Conservation (phyloP, 768 basidiomycete species). For the Lactarius hengduanensis region DNA sequence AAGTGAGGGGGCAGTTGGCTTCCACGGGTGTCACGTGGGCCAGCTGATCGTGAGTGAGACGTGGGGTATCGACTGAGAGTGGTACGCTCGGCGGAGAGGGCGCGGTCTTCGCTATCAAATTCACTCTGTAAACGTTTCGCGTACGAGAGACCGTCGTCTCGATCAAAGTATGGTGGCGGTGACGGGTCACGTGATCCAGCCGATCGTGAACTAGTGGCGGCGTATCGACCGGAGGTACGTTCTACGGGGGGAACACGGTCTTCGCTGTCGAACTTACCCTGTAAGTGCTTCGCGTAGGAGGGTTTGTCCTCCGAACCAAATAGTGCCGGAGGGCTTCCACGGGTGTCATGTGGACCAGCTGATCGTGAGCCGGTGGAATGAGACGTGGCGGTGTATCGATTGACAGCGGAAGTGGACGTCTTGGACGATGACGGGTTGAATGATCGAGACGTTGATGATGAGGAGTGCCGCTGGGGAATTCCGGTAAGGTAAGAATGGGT, state of each 20-base stretch:
- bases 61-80: background rate
- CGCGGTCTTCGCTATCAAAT: slow-evolving; percentile 43
- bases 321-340: background rate
- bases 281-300: slow-evolving; percentile 36
- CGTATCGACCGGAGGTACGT: slow-evolving; percentile 10
- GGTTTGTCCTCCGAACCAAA: slow-evolving; percentile 28
- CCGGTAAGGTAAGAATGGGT: background rate
- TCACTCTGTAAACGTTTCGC: slow-evolving; percentile 39
- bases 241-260: slow-evolving; percentile 40
- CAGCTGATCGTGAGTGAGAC: background rate
- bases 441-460: background rate
- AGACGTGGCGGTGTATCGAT: background rate
- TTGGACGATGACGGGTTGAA: background rate
- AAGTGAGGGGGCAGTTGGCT: background rate
- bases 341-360: background rate
- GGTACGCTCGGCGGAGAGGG: slow-evolving; percentile 37
- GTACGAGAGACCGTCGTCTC: slow-evolving; percentile 25
- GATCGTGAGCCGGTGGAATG: background rate
- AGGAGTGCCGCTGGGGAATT: background rate
- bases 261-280: slow-evolving; percentile 44
- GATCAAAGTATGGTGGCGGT: slow-evolving; percentile 17
- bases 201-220: background rate
- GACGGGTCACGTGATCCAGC: background rate
- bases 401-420: background rate
- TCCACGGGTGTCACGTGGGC: background rate